These are phyloP conservation scores for Orbilia blumenaviensis DNA, from an alignment of 2,329 filamentous ascomycete genomes.

Conservation along the genomic window DNA sequence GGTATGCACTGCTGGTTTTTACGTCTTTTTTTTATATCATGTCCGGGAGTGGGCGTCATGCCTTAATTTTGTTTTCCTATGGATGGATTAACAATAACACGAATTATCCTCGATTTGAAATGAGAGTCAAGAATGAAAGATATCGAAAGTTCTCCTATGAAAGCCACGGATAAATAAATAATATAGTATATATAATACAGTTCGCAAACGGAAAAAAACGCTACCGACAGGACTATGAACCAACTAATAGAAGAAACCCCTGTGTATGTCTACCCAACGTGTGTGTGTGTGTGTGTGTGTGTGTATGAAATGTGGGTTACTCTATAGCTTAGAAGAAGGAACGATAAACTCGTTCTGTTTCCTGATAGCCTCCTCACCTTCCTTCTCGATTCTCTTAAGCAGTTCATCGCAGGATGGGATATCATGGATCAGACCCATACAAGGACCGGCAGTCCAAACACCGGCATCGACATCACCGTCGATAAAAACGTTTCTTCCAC, in stretches of 20 bases:
- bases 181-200: slow-evolving; percentile 26
- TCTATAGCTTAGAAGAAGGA: slow-evolving; percentile 69
- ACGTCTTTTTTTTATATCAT: not conserved
- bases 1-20: not conserved
- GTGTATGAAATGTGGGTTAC: not conserved
- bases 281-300: too few relatives aligned
- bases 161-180: slow-evolving; percentile 3
- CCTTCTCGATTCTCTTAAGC: slow-evolving; percentile 77
- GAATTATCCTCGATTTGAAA: not conserved
- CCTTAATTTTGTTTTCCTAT: too few relatives aligned
- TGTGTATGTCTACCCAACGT: slow-evolving; percentile 1
- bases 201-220: slow-evolving; percentile 4
- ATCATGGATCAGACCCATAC: slow-evolving; percentile 87
- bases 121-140: not conserved
- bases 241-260: not conserved
- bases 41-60: not conserved
- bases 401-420: slow-evolving; percentile 78
- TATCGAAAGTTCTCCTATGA: not conserved
- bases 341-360: slow-evolving; percentile 69
- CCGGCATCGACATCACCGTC: slow-evolving; percentile 91
- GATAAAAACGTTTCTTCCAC: slow-evolving; percentile 88
- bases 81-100: too few relatives aligned
- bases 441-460: slow-evolving; percentile 96
- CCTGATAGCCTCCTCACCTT: slow-evolving; percentile 74
- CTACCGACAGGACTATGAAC: not conserved